Evolutionary conservation across 2,329 filamentous ascomycete species (phyloP).

Genomic region (Alternaria triticimaculans): DNA sequence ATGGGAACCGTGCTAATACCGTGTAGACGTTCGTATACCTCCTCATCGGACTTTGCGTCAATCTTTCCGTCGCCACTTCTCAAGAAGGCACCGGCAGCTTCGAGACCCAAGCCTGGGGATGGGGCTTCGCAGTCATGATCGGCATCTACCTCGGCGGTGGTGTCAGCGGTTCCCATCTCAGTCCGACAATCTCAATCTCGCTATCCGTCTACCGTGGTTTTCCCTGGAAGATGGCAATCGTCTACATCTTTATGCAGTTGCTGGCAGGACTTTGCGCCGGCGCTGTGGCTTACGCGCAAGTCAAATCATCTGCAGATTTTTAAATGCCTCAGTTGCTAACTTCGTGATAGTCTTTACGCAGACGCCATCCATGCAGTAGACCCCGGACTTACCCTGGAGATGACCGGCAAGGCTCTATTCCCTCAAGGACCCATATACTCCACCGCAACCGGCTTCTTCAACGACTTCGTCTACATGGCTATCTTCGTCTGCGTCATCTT

Average conservation of each 20-base stretch:
- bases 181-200: constrained; percentile 54
- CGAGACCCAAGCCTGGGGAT: constrained; percentile 48
- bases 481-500: constrained; percentile 75
- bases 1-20: not conserved
- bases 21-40: constrained; percentile 35
- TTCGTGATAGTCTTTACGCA: constrained; percentile 24
- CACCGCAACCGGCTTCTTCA: constrained; percentile 71
- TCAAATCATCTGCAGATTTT: constrained; percentile 52
- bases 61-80: constrained; percentile 57
- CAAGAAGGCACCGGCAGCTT: constrained; percentile 49
- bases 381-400: constrained; percentile 44
- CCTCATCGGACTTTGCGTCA: constrained; percentile 58
- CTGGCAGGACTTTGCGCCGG: constrained; percentile 59
- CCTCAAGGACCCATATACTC: constrained; percentile 65
- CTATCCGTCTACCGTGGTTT: constrained; percentile 65
- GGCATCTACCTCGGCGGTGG: constrained; percentile 56
- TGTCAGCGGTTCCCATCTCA: constrained; percentile 58
- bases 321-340: constrained; percentile 25
- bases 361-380: constrained; percentile 69
- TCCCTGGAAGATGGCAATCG: constrained; percentile 58
- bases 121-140: constrained; percentile 63
- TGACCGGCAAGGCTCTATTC: constrained; percentile 64
- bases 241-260: constrained; percentile 61
- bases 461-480: constrained; percentile 70
- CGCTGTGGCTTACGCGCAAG: constrained; percentile 50